Evolutionary conservation across 2,329 filamentous ascomycete genomes (phyloP).

Genomic region (Alternaria burnsii): DNA sequence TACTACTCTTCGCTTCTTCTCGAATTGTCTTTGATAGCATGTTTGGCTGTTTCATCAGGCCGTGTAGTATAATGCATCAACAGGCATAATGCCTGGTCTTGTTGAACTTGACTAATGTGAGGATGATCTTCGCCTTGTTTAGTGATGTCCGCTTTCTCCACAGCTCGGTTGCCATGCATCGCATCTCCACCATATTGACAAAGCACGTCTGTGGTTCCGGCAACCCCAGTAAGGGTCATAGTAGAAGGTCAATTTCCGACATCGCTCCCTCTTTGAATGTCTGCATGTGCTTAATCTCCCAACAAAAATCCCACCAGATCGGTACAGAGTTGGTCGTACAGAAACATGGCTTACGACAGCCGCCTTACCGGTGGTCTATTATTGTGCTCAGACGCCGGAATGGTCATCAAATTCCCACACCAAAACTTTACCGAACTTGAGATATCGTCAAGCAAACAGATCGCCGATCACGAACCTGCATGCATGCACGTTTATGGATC

Average conservation of each 20-base stretch:
- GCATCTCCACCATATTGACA: conserved; percentile 3
- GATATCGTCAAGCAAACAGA: neutral
- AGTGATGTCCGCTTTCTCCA: neutral
- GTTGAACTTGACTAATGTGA: neutral
- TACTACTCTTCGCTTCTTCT: neutral
- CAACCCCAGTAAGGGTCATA: neutral
- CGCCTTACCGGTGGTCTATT: neutral
- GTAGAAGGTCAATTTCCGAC: neutral
- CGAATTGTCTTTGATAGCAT: conserved; percentile 6
- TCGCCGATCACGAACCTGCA: conserved; percentile 5
- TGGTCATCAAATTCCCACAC: neutral
- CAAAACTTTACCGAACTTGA: neutral
- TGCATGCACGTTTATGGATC: conserved; percentile 1
- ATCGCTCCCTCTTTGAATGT: neutral
- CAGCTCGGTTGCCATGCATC: conserved; percentile 4
- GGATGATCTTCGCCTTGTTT: neutral
- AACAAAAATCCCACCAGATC: neutral
- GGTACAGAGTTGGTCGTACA: neutral
- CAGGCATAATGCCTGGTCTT: conserved; percentile 5
- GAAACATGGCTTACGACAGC: neutral
- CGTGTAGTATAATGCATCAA: conserved; percentile 7
- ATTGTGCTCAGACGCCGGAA: neutral
- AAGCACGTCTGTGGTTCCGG: neutral
- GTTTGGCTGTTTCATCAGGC: conserved; percentile 3
- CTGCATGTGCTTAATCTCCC: neutral